Evolutionary conservation across 2,329 filamentous ascomycete species (phyloP), one percentile per base, ranked within the genome.

Genomic region (Fusarium subtropicale): DNA sequence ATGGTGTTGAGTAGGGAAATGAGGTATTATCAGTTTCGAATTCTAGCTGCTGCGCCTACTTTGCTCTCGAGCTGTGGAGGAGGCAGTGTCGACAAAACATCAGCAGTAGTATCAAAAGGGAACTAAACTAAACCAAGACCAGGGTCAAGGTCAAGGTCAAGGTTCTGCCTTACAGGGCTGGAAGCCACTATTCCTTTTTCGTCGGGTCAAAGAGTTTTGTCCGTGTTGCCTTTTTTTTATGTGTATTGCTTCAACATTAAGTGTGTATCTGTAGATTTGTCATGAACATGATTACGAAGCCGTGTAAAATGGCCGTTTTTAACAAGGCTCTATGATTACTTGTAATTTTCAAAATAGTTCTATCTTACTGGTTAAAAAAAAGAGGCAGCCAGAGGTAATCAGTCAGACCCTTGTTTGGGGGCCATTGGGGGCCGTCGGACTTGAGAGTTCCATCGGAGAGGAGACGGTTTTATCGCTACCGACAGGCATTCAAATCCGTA

Each of bases 81-180:
- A 62, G 67, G 67, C 67, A 56, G 67, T 69, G 67, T 60, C 13
- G 26, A 30, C 10, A 41, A 30, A 30, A 30, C 28, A 30, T 30
- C 28, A 26, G 26, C 36, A 51, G 28, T 30, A 30, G 28, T 12
- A 30, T 30, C 28, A 51, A 26, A 42, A 22, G 28, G 34, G 24
- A 39, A 15, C 44, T 24, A 38, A 24, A 39, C 36, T 20, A 20
- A 34, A 34, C 33, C 33, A 36, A 36, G 34, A 33, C 20, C 28
- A 28, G 33, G 46, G 18, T 20, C 30, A 38, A 39, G 30, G 30
- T 44, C 38, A 61, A 30, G 31, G 39, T 38, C 54, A 39, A 60
- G 38, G 50, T 57, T 53, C 50, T 71, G 65, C 68, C 68, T 71
- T 54, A 64, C 68, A 71, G 68, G 68, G 68, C 68, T 71, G 65